These are phyloP conservation scores for Leucocoprinus birnbaumii DNA, from an alignment of 768 basidiomycete species.

Conservation along the genomic window DNA sequence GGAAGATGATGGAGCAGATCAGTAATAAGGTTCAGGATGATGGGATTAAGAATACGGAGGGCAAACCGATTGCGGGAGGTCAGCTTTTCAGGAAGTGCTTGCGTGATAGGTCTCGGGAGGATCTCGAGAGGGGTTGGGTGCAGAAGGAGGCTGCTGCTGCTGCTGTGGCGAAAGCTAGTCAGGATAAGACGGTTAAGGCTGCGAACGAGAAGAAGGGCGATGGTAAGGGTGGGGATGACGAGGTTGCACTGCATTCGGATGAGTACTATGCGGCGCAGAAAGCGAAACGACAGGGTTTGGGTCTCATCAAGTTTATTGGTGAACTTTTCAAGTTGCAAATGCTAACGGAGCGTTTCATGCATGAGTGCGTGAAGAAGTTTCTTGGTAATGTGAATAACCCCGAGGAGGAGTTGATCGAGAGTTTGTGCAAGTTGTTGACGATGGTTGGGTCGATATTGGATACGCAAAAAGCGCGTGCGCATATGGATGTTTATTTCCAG, in stretches of 20 bases:
- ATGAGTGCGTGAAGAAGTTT: slow-evolving; percentile 96
- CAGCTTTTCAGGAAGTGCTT: slow-evolving; percentile 96
- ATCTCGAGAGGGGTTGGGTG: slow-evolving; percentile 96
- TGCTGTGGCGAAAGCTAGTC: slow-evolving; percentile 79
- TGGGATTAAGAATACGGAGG: slow-evolving; percentile 75
- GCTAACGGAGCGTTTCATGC: slow-evolving; percentile 98
- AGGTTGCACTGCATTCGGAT: slow-evolving; percentile 84
- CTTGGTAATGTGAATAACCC: slow-evolving; percentile 92
- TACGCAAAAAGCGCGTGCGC: slow-evolving; percentile 72
- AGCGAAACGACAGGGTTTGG: slow-evolving; percentile 95
- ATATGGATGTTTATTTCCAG: slow-evolving; percentile 91
- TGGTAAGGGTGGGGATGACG: slow-evolving; percentile 43
- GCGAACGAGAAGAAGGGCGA: slow-evolving; percentile 58
- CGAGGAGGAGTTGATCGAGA: slow-evolving; percentile 98
- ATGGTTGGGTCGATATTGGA: slow-evolving; percentile 88
- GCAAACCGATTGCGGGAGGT: slow-evolving; percentile 89
- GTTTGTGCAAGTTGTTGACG: slow-evolving; percentile 86
- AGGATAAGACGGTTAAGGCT: slow-evolving; percentile 77
- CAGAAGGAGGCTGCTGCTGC: slow-evolving; percentile 85
- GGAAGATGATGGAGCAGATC: slow-evolving; percentile 95
- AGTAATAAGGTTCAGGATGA: slow-evolving; percentile 87
- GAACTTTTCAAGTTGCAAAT: slow-evolving; percentile 99
- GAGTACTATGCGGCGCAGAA: slow-evolving; percentile 97
- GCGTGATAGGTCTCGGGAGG: slow-evolving; percentile 94
- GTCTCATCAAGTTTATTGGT: slow-evolving; percentile 97